Base-by-base conservation (phyloP, 768 basidiomycete species). In the Leccinum truebloodii region DNA sequence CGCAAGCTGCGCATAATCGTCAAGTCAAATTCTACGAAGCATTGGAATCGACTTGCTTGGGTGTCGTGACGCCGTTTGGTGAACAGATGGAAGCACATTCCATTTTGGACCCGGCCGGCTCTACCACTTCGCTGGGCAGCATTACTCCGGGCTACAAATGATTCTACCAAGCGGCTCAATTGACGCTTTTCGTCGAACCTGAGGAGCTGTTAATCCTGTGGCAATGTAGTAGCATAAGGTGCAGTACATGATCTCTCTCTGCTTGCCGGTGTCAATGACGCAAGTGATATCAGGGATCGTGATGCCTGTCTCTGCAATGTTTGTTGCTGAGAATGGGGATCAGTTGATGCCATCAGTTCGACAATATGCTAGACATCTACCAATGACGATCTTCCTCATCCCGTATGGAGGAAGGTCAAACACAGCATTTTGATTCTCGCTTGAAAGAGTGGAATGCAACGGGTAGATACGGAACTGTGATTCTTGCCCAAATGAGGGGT, bases 281-380 rank as follows among this genome's bases (percentile, higher is more conserved):
- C 94, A 95, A 9, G 95, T 96, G 60, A 97, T 92, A 67, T 99
- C 97, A 6, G 96, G 96, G 58, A 99, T 99, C 2, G 97, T 99
- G 57, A 99, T 92, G 66, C 96, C 96, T 14, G 96, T 99, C 75
- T 99, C 96, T 16, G 94, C 91, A 66, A 95, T 94, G 69, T 96
- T 94, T 35, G 93, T 94, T 3, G 92, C 92, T 94, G 52, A 37
- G 18, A 57, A 16, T 10, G 13, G 5, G 63, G 18, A 57, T 59
- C 41, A 61, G 50, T 26, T 51, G 4, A 30, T 30, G 26, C 12
- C 5, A 18, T 52, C 52, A 51, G 50, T 24, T 30, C 37, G 9
- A 48, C 60, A 57, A 14, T 50, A 51, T 1, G 30, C 18, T 22
- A 66, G n/a, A 51, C 37, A 30, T 81, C 44, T 69, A 94, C 94